These are phyloP conservation scores for Multifurca ochricompacta DNA, from an alignment of 768 basidiomycete species.

Conservation along the genomic window DNA sequence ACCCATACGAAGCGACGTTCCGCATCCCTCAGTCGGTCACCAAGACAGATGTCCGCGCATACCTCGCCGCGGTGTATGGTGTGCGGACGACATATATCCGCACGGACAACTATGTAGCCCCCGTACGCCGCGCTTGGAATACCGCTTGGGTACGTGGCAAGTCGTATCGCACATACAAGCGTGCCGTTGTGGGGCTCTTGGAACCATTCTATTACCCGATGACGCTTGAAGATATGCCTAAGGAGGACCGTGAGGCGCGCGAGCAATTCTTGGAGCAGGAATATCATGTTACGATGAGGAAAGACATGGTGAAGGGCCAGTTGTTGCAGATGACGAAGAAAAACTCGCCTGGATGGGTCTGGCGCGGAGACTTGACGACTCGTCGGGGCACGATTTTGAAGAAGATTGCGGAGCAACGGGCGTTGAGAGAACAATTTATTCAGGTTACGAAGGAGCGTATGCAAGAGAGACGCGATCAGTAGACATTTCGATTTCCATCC, in stretches of 20 bases:
- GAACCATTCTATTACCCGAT: slow-evolving; percentile 93
- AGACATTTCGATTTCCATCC: not conserved
- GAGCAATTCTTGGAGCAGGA: slow-evolving; percentile 57
- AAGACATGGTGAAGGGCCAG: slow-evolving; percentile 29
- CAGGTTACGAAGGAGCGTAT: slow-evolving; percentile 31
- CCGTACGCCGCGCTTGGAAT: slow-evolving; percentile 31
- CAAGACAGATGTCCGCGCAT: slow-evolving; percentile 86
- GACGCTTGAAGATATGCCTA: slow-evolving; percentile 68
- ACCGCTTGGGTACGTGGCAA: slow-evolving; percentile 26
- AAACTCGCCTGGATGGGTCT: slow-evolving; percentile 32
- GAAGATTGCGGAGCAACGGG: slow-evolving; percentile 40
- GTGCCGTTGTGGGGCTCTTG: slow-evolving; percentile 83
- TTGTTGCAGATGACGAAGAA: slow-evolving; percentile 32
- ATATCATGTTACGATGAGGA: slow-evolving; percentile 40
- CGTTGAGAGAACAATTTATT: slow-evolving; percentile 35
- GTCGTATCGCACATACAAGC: slow-evolving; percentile 66
- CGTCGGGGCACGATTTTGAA: slow-evolving; percentile 44
- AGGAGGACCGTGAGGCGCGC: slow-evolving; percentile 44
- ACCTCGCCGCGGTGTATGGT: slow-evolving; percentile 78
- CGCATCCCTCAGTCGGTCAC: slow-evolving; percentile 84
- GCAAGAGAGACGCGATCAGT: slow-evolving; percentile 21
- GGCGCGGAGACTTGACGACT: slow-evolving; percentile 32
- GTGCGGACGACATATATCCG: slow-evolving; percentile 89
- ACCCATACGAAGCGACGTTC: slow-evolving; percentile 93
- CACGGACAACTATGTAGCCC: slow-evolving; percentile 82